Evolutionary conservation across 257 asterid species (phyloP), one percentile per base, ranked within the genome.

Genomic region (Solanum arcanum): DNA sequence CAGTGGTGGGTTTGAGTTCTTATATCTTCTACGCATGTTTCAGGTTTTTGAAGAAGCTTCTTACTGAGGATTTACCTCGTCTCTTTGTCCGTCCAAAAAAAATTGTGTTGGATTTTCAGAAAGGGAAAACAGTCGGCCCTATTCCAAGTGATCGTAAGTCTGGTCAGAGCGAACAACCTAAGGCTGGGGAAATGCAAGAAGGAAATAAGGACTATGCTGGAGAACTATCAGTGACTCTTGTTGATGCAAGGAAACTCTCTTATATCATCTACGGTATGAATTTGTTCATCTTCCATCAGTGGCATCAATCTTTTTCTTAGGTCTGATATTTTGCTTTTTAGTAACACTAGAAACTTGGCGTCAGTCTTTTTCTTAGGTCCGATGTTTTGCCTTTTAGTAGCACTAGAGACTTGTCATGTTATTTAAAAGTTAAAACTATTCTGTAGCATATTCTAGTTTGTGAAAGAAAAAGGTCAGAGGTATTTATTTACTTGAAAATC

Each of bases 21-120:
- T 10, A 81, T 29, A 12, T 81, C 44, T 18, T 29, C 20, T 81
- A 18, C 2, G 85, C 20, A 86, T 37, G 23, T 80, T 89, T 86
- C 95, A 97, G 99, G 99, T 97, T 97, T 88, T 87, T 96, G 91
- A 95, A 89, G 12, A 96, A 97, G 89, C 98, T 97, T 90, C 97
- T 97, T 84, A 94, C 99, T 0, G 98, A 93, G 94, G 99, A 97
- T 90, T 91, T 97, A 88, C 99, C 99, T 59, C 93, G 92, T 87
- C 93, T 97, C 86, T 97, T 97, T 88, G 99, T 97, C 88, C 98
- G 99, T 49, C 99, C 99, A 10, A 97, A 94, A 88, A 97, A 97
- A 88, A 94, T 97, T 88, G 98, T 95, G 76, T 91, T 97, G 44
- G 96, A 97, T 91, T 95, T 97, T 90, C 98, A 95, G 91, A 97